Conservation (phyloP, 257 asterid genomes). For the Osmanthus fragrans region DNA sequence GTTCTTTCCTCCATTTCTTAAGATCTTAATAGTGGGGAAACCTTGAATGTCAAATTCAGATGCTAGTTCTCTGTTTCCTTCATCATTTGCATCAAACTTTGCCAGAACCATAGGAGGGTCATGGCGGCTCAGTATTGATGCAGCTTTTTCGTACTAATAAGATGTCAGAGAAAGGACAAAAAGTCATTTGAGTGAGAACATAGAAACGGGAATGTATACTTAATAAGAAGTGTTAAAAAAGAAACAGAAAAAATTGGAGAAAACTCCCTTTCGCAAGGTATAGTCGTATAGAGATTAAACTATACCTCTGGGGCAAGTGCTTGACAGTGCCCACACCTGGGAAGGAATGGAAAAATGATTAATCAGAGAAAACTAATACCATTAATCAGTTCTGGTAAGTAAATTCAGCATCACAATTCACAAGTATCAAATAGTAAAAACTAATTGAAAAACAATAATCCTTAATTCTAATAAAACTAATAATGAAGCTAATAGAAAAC, state of each 20-base stretch:
- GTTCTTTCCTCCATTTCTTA: conserved; percentile 65
- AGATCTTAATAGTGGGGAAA: conserved; percentile 76
- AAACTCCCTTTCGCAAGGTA: not conserved
- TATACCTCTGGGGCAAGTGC: conserved; percentile 91
- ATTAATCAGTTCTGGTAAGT: not conserved
- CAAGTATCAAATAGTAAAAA: not conserved
- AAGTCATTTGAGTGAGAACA: not conserved
- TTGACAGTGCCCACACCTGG: conserved; percentile 97
- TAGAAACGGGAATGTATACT: not conserved
- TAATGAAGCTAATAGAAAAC: not conserved
- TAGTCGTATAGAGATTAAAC: not conserved
- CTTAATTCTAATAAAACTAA: not conserved
- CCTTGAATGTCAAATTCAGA: conserved; percentile 60
- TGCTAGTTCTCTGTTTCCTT: conserved; percentile 55
- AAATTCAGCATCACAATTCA: not conserved
- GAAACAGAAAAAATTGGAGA: not conserved
- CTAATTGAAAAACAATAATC: not conserved
- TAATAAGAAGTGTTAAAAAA: not conserved
- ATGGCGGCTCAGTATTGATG: conserved; percentile 62
- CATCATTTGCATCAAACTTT: conserved; percentile 70
- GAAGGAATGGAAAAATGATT: conserved; percentile 4
- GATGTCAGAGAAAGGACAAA: not conserved
- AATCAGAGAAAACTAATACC: not conserved
- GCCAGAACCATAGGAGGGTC: conserved; percentile 77
- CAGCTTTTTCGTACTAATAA: conserved; percentile 76